Base-by-base conservation (phyloP, 1,284 basidiomycete genomes). In the Cutaneotrichosporon dermatis region DNA sequence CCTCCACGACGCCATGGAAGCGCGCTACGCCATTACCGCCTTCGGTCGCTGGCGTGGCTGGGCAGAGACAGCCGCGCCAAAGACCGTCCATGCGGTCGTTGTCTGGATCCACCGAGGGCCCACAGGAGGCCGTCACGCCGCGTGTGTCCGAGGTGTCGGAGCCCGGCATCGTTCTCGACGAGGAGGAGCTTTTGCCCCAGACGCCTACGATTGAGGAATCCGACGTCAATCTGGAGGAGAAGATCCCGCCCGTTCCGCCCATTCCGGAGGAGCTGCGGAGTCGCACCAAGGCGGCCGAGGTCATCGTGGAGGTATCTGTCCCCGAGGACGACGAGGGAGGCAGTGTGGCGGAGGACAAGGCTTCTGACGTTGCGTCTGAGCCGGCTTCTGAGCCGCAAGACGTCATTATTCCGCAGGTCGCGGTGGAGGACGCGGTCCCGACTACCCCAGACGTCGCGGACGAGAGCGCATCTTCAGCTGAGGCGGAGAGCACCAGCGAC, bases 61-160 rank as follows among this genome's bases (percentile, higher is more conserved):
- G 58, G 5, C 52, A 44, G 15, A 16, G 33, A 11, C 45, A 16
- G 16, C 51, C 55, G 7, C 34, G 51, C 45, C 56, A 51, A 51
- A 42, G 55, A 11, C 58, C 56, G 57, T 45, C 64, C 7, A 43
- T 65, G 6, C 66, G 71, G 15, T 71, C 69, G 4, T 58, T 69
- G 2, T 71, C 69, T 6, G 62, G 67, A 1, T 70, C 69, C 2
- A 72, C 71, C 2, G 71, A 70, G 37, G 69, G 72, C 7, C 57
- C 66, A 0, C 64, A 59, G 5, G 71, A 69, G 56, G 67, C 69
- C 7, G 57, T 65, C 9, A 73, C 71, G 6, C 71, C 71, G 12
- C 58, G 61, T 3, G 33, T 59, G 11, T 70, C 68, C 13, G 63
- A 69, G 37, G 44, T 51, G 2, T 16, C 55, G 15, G 68, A 65